Evolutionary conservation across 495 filamentous ascomycete species (phyloP).

Genomic region (Lichenothelia convexa): DNA sequence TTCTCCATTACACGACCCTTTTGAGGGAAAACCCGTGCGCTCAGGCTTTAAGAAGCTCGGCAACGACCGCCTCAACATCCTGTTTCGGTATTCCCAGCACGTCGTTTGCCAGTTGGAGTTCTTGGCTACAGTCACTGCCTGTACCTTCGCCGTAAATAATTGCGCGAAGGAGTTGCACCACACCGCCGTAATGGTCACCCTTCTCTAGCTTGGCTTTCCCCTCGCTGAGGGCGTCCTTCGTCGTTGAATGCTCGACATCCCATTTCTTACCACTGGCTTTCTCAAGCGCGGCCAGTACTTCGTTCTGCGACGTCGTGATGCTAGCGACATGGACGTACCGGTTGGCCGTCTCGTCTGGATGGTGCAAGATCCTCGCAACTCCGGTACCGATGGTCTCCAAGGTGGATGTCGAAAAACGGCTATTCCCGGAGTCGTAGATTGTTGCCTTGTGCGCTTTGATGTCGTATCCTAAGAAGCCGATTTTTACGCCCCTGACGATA

Average conservation of each 20-base stretch:
- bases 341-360: conserved; percentile 27
- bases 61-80: neutral
- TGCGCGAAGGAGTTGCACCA: neutral
- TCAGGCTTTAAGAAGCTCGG: neutral
- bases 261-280: conserved; percentile 24
- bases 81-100: neutral
- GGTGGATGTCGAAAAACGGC: conserved; percentile 23
- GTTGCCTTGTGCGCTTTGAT: conserved; percentile 23
- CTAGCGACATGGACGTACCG: conserved; percentile 29
- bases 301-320: conserved; percentile 26
- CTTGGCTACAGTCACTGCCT: neutral
- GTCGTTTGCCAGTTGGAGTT: neutral
- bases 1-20: too few relatives aligned
- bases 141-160: neutral
- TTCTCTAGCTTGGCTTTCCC: neutral
- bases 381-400: conserved; percentile 23
- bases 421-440: conserved; percentile 28
- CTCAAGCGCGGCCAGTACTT: conserved; percentile 29
- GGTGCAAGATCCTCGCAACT: conserved; percentile 23
- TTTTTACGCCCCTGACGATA: conserved; percentile 18
- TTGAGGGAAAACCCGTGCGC: too few relatives aligned
- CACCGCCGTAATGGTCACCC: conserved; percentile 9
- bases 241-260: conserved; percentile 19
- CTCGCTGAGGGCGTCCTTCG: conserved; percentile 13
- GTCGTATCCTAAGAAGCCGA: conserved; percentile 29